These are phyloP conservation scores for Boletus vinaceobasis DNA, from an alignment of 768 basidiomycete genomes.

Conservation along the genomic window DNA sequence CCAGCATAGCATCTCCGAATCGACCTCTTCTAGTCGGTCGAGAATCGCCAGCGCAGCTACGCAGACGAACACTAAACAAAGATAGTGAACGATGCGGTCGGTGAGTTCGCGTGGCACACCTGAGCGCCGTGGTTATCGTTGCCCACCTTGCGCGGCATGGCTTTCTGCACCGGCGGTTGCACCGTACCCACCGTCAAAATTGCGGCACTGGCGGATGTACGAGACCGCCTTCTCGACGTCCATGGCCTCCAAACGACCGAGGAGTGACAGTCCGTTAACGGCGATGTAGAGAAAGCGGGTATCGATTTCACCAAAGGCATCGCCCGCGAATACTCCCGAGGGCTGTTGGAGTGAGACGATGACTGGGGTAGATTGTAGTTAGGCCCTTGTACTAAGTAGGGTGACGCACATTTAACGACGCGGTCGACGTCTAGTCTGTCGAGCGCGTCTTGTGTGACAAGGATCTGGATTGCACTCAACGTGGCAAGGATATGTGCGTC, in stretches of 20 bases:
- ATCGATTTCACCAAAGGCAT: slow-evolving; percentile 87
- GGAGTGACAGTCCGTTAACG: slow-evolving; percentile 76
- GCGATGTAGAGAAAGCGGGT: slow-evolving; percentile 90
- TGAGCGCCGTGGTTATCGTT: too few relatives aligned
- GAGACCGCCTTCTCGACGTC: slow-evolving; percentile 63
- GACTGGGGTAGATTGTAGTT: slow-evolving; percentile 43
- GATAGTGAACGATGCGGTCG: neutral
- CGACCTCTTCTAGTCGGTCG: slow-evolving; percentile 75
- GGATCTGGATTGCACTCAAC: slow-evolving; percentile 87
- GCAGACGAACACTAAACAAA: slow-evolving; percentile 78
- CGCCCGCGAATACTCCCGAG: slow-evolving; percentile 88
- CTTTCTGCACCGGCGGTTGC: slow-evolving; percentile 82
- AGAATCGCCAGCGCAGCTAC: slow-evolving; percentile 85
- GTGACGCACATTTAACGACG: slow-evolving; percentile 65
- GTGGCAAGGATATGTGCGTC: slow-evolving; percentile 89
- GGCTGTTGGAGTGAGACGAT: slow-evolving; percentile 81
- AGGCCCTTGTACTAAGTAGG: neutral
- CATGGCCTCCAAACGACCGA: slow-evolving; percentile 69
- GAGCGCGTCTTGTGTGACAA: slow-evolving; percentile 79
- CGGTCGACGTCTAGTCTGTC: slow-evolving; percentile 67
- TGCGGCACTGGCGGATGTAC: slow-evolving; percentile 76
- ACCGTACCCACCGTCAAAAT: slow-evolving; percentile 97
- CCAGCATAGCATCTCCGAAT: slow-evolving; percentile 78
- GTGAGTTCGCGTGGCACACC: neutral
- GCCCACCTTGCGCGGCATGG: slow-evolving; percentile 83